These are phyloP conservation scores for Acacia crassicarpa DNA, from an alignment of 306 rosid genomes.

Conservation along the genomic window DNA sequence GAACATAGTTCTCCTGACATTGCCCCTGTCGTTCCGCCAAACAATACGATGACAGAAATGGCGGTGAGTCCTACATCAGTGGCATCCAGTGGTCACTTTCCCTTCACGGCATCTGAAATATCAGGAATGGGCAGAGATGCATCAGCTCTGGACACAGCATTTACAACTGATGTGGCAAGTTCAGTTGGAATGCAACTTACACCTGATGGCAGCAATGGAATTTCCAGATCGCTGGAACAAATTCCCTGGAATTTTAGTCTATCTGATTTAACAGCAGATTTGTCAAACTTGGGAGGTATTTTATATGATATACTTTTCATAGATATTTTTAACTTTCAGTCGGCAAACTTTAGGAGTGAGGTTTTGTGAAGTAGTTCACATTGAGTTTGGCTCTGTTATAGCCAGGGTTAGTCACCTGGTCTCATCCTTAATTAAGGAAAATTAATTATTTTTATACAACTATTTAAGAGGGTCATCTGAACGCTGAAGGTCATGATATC, in stretches of 20 bases:
- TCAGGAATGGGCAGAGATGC: constrained; percentile 89
- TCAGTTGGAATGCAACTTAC: constrained; percentile 91
- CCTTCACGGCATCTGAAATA: constrained; percentile 89
- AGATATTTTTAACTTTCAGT: not conserved
- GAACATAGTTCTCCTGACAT: constrained; percentile 59
- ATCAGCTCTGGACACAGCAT: constrained; percentile 78
- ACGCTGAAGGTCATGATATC: not conserved
- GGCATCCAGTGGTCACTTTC: constrained; percentile 97
- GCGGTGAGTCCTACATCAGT: constrained; percentile 94
- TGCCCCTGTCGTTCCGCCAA: constrained; percentile 74
- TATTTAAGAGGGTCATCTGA: not conserved
- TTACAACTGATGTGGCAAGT: constrained; percentile 85
- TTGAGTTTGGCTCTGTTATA: constrained; percentile 12
- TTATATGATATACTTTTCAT: not conserved
- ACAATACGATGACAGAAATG: constrained; percentile 73
- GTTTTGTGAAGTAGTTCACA: not conserved
- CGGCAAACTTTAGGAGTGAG: not conserved
- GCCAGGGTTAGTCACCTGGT: not conserved
- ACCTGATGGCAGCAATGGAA: constrained; percentile 75
- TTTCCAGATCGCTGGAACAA: constrained; percentile 85
- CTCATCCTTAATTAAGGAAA: not conserved
- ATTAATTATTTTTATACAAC: not conserved
- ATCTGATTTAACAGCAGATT: constrained; percentile 87
- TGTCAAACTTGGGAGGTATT: constrained; percentile 91
- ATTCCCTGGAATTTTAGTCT: constrained; percentile 92